These are phyloP conservation scores for Clonostachys sp. DNA, from an alignment of 2,329 filamentous ascomycete species.

Conservation along the genomic window DNA sequence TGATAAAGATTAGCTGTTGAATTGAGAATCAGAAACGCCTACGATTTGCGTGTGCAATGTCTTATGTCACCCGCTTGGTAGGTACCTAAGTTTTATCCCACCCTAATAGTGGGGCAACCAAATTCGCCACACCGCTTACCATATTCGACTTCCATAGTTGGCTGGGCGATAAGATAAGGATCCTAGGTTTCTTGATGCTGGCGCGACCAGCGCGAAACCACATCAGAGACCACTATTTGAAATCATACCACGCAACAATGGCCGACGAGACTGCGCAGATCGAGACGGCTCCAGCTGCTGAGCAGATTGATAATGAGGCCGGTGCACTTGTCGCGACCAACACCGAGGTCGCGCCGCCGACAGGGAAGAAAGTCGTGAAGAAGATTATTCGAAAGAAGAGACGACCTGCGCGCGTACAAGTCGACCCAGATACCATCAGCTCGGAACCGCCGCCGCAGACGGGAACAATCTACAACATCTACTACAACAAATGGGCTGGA, in stretches of 20 bases:
- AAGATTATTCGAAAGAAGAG: conserved; percentile 91
- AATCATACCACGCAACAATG: conserved; percentile 16
- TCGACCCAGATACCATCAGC: conserved; percentile 79
- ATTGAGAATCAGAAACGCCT: no score
- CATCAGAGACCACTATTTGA: conserved; percentile 6
- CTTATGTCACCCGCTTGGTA: no score
- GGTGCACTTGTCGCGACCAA: conserved; percentile 28
- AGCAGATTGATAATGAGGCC: conserved; percentile 12
- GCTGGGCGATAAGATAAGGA: background rate
- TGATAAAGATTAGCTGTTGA: no score
- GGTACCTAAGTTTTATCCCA: no score
- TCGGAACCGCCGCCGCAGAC: conserved; percentile 87
- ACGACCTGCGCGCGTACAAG: conserved; percentile 82
- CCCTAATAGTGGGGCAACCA: no score
- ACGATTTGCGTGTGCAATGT: no score
- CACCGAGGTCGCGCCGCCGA: conserved; percentile 39
- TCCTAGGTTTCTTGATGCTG: background rate
- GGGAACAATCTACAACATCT: conserved; percentile 95
- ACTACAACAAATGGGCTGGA: conserved; percentile 98
- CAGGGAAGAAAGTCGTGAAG: conserved; percentile 63
- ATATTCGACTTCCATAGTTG: no score
- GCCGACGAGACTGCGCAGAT: conserved; percentile 20
- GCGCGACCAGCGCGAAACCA: background rate
- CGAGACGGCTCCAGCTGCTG: conserved; percentile 13
- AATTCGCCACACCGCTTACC: no score